Percentiles rank a stretch among this genome's conserved stretches.
These are phyloP conservation scores for Penicillium pancosmium DNA, from an alignment of 495 filamentous ascomycete species.

Conservation along the genomic window DNA sequence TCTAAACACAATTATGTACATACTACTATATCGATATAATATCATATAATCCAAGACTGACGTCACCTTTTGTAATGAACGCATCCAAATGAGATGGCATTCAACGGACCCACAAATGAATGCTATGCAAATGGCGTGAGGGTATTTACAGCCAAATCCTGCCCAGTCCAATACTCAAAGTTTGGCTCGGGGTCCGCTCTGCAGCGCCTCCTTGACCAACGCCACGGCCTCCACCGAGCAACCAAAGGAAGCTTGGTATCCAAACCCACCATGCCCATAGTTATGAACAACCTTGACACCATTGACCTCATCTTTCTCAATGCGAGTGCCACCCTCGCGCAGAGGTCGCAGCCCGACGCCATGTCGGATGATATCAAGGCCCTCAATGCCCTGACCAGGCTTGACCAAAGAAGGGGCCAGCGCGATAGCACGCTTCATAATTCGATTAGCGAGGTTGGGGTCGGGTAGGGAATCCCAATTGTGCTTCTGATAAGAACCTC, in stretches of 20 bases:
- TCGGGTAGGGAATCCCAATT: conserved; percentile 85
- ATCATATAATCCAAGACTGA: neutral
- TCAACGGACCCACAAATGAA: neutral
- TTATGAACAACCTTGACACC: conserved; percentile 86
- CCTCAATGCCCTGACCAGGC: conserved; percentile 75
- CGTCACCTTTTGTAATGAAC: neutral
- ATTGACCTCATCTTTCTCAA: conserved; percentile 78
- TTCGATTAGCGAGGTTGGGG: conserved; percentile 76
- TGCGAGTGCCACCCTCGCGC: conserved; percentile 71
- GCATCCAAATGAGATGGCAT: neutral
- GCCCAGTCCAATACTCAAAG: conserved; percentile 23
- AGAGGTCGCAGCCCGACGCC: conserved; percentile 84
- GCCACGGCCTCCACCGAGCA: conserved; percentile 70
- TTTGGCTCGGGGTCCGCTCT: conserved; percentile 36
- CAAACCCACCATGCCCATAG: conserved; percentile 95
- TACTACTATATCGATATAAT: too few relatives aligned
- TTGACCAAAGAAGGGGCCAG: conserved; percentile 71
- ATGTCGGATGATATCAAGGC: conserved; percentile 82
- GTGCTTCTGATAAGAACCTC: conserved; percentile 81
- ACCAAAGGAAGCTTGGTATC: conserved; percentile 86
- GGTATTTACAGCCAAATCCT: neutral
- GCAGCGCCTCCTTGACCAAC: conserved; percentile 67
- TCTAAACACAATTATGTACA: too few relatives aligned
- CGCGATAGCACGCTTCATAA: conserved; percentile 83
- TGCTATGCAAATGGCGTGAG: neutral